phyloP scores from a whole-genome alignment of 2,329 filamentous ascomycete species.

The Hymenoscyphus linearis region DNA sequence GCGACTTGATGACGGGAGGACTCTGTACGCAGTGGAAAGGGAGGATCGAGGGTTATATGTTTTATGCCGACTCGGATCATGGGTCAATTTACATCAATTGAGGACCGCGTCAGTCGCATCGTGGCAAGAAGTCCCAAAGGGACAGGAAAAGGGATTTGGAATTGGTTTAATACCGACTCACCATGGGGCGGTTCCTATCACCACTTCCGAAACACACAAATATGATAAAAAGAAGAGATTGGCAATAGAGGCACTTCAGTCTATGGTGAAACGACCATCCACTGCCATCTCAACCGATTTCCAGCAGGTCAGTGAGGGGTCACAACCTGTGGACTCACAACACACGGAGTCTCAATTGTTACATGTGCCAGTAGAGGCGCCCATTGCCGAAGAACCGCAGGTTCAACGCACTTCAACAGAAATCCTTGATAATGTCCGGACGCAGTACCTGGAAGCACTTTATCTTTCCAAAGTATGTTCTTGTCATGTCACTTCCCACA shows the following conservation, averaged over 20 bases:
- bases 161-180: not conserved
- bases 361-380: not conserved
- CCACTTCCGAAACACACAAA: conserved; percentile 23
- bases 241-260: conserved; percentile 60
- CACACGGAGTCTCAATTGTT: not conserved
- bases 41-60: conserved; percentile 57
- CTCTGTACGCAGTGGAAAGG: conserved; percentile 60
- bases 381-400: conserved; percentile 5
- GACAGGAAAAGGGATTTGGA: conserved; percentile 12
- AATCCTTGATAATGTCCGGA: conserved; percentile 54
- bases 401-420: conserved; percentile 37
- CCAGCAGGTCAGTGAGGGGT: conserved; percentile 8
- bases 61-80: conserved; percentile 61
- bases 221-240: conserved; percentile 47
- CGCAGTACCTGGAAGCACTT: conserved; percentile 53
- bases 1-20: conserved; percentile 48
- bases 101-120: conserved; percentile 44
- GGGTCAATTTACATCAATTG: conserved; percentile 57
- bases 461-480: conserved; percentile 56
- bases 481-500: conserved; percentile 14
- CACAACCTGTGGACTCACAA: conserved; percentile 9
- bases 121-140: conserved; percentile 32
- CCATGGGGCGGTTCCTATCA: not conserved
- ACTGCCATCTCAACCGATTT: conserved; percentile 18
- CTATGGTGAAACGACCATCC: conserved; percentile 47